Conservation (phyloP, 208 protist species). For the Leishmania guyanensis region DNA sequence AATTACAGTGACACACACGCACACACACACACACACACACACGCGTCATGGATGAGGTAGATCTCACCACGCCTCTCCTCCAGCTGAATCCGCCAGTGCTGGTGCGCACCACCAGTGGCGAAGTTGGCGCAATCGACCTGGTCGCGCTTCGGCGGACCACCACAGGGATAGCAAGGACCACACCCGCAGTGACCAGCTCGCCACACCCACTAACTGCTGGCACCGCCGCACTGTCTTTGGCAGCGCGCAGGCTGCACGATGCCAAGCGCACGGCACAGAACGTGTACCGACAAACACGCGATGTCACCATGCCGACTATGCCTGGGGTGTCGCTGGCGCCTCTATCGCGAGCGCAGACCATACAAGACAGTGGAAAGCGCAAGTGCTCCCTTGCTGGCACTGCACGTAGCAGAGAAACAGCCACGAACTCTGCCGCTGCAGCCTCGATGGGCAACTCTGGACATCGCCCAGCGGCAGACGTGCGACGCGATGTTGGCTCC, state of each 20-base stretch:
- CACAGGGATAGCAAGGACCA: not conserved
- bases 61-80: constrained; percentile 22
- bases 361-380: not conserved
- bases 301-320: not conserved
- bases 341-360: not conserved
- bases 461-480: constrained; percentile 7
- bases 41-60: constrained; percentile 1
- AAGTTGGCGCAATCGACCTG: constrained; percentile 7
- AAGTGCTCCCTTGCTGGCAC: not conserved
- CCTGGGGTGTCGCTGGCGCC: not conserved
- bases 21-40: not conserved
- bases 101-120: constrained; percentile 23
- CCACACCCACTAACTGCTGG: not conserved
- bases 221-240: constrained; percentile 8
- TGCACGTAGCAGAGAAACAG: not conserved
- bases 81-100: constrained; percentile 34
- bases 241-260: constrained; percentile 30
- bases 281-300: constrained; percentile 15
- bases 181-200: not conserved
- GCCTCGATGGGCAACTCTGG: not conserved
- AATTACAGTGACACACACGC: not conserved
- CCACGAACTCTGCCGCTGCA: not conserved
- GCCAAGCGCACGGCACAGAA: constrained; percentile 29
- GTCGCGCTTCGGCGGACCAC: constrained; percentile 15
- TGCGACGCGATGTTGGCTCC: not conserved